Conservation (phyloP, 2,329 filamentous ascomycete genomes). For the Ophiognomonia clavigignenti-juglandacearum region DNA sequence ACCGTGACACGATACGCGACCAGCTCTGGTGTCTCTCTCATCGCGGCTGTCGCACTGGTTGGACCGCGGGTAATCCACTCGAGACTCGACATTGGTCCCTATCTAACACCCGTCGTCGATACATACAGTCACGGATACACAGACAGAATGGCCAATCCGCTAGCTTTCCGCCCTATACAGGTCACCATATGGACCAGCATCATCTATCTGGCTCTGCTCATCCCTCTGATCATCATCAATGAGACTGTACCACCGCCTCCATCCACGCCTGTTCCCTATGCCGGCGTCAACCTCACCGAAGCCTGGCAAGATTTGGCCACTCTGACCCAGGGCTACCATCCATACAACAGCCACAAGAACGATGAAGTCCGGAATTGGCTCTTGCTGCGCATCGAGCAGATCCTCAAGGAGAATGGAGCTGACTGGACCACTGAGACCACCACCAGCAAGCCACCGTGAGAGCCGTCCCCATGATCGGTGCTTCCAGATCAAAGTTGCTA, state of each 20-base stretch:
- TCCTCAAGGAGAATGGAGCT: constrained; percentile 58
- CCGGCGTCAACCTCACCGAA: constrained; percentile 74
- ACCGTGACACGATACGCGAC: too few species aligned
- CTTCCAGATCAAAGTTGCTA: neutral
- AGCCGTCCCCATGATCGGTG: neutral
- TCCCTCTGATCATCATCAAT: constrained; percentile 69
- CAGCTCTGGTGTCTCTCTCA: too few species aligned
- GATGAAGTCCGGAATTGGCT: constrained; percentile 76
- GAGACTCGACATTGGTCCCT: too few species aligned
- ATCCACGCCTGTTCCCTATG: constrained; percentile 37
- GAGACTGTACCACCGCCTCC: constrained; percentile 69
- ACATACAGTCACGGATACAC: too few species aligned
- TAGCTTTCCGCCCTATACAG: constrained; percentile 75
- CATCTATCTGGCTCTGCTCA: constrained; percentile 73
- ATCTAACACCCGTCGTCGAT: neutral
- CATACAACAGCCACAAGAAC: constrained; percentile 82
- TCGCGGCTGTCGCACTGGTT: too few species aligned
- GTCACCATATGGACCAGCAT: constrained; percentile 76
- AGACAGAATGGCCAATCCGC: constrained; percentile 39
- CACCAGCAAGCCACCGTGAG: constrained; percentile 21
- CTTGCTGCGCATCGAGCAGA: constrained; percentile 63
- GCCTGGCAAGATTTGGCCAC: constrained; percentile 80
- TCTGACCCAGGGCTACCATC: constrained; percentile 73
- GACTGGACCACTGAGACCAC: constrained; percentile 37
- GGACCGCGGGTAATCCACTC: too few species aligned